Evolutionary conservation across 2,329 filamentous ascomycete genomes (phyloP), one percentile per base, ranked within the genome.

Genomic region (Zymoseptoria tritici): DNA sequence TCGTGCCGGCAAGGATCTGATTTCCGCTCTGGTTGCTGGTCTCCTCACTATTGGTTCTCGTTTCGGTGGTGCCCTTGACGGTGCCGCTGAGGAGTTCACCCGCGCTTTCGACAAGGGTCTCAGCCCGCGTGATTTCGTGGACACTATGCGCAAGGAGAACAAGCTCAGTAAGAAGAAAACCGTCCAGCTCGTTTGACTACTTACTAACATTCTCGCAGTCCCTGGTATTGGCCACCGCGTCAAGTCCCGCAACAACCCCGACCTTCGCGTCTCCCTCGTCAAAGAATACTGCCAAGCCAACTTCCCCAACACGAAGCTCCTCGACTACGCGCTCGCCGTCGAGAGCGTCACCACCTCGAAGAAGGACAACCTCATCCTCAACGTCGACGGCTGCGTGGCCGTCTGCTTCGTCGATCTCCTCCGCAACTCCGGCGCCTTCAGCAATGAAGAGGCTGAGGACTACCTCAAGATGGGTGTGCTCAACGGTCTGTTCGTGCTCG

Each of bases 281-380:
- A 99, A 97, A 85, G 93, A 99, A 80, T 99, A 94, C 78, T 94
- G 96, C 75, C 84, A 92, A 80, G 90, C 92, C 83, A 91, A 94
- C 82, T 99, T 99, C 88, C 91, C 94, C 70, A 92, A 81, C 81
- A 91, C 90, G 85, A 97, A 97, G 85, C 87, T 97, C 75, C 91
- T 99, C 76, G 94, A 99, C 82, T 99, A 97, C 78, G 94, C 94
- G 68, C 86, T 99, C 74, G 94, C 94, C 53, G 94, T 99, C 68
- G 94, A 99, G 85, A 90, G 89, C 9, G 94, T 99, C 66, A 99
- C 94, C 58, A 99, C 94, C 55, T 97, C 91, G 67, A 99, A 99
- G 90, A 99, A 99, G 85, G 94, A 99, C 82, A 99, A 97, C 84
- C 86, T 99, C 70, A 99, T 99, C 72, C 87, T 99, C 73, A 99